Evolutionary conservation across 2,329 filamentous ascomycete genomes (phyloP).

Genomic region (Aschersonia sp.): DNA sequence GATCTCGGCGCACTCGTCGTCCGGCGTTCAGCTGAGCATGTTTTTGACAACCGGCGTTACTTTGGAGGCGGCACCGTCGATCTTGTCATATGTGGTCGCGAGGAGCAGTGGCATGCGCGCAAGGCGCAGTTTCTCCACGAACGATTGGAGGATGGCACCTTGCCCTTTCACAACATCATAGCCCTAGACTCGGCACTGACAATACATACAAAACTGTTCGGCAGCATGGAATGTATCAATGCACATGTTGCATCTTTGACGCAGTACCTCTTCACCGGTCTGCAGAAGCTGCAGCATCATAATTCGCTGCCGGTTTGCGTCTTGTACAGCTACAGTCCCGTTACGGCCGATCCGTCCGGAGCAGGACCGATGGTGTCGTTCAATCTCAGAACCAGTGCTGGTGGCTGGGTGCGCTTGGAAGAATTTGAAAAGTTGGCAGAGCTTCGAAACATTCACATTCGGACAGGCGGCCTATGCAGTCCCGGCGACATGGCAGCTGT

Average conservation of each 20-base stretch:
- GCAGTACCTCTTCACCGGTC: constrained; percentile 38
- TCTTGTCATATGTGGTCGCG: constrained; percentile 61
- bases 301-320: constrained; percentile 53
- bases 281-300: constrained; percentile 48
- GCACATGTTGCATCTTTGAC: constrained; percentile 56
- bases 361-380: constrained; percentile 72
- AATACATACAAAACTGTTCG: constrained; percentile 54
- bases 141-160: constrained; percentile 75
- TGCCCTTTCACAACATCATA: constrained; percentile 82
- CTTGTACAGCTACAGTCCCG: constrained; percentile 38
- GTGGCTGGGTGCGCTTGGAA: constrained; percentile 63
- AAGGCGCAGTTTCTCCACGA: constrained; percentile 64
- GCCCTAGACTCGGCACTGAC: constrained; percentile 64
- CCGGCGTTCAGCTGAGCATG: constrained; percentile 48
- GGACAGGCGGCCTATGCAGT: constrained; percentile 84
- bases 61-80: constrained; percentile 95
- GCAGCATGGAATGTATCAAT: constrained; percentile 53
- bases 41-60: constrained; percentile 57
- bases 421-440: constrained; percentile 80
- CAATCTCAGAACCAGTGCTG: constrained; percentile 56
- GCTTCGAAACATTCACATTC: constrained; percentile 66
- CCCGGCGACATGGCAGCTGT: constrained; percentile 69
- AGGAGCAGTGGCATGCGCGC: constrained; percentile 65
- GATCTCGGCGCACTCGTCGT: constrained; percentile 79
- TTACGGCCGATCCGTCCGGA: constrained; percentile 13